Evolutionary conservation across 208 protist species (phyloP).

Genomic region (Crithidia acanthocephali): DNA sequence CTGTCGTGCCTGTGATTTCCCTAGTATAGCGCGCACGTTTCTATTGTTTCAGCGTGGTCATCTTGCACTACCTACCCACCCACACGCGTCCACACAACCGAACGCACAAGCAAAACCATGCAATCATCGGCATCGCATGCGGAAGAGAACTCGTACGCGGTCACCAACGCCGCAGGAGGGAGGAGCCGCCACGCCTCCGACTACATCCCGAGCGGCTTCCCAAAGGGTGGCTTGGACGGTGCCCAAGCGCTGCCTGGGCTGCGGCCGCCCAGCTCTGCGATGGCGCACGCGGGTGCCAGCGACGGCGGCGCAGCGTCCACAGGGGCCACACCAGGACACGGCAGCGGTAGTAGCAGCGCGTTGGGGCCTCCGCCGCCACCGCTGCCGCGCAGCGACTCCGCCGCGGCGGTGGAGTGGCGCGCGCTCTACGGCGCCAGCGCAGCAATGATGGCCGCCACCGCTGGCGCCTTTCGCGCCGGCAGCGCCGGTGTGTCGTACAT

Average conservation of each 20-base stretch:
- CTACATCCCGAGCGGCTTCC: slow-evolving; percentile 35
- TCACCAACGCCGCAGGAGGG: background rate
- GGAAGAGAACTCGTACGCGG: background rate
- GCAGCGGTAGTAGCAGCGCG: background rate
- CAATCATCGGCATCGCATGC: background rate
- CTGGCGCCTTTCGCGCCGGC: slow-evolving; percentile 16
- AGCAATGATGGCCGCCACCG: slow-evolving; percentile 28
- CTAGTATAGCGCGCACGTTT: too few relatives aligned
- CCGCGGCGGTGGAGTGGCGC: slow-evolving; percentile 31
- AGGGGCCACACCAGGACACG: background rate
- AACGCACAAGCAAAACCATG: background rate
- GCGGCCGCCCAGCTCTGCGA: background rate
- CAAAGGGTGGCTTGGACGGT: background rate
- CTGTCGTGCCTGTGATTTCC: too few relatives aligned
- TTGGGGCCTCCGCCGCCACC: background rate
- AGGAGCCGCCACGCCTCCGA: background rate
- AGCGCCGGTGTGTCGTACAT: slow-evolving; percentile 52
- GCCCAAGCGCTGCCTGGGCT: background rate
- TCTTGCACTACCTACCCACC: too few relatives aligned
- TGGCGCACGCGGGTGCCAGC: background rate
- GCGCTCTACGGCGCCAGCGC: slow-evolving; percentile 30
- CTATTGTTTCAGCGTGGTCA: too few relatives aligned
- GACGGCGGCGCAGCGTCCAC: background rate
- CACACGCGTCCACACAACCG: too few relatives aligned
- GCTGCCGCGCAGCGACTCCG: slow-evolving; percentile 3